phyloP scores from a whole-genome alignment of 2,329 filamentous ascomycete genomes.

The Daldinia eschscholtzii region DNA sequence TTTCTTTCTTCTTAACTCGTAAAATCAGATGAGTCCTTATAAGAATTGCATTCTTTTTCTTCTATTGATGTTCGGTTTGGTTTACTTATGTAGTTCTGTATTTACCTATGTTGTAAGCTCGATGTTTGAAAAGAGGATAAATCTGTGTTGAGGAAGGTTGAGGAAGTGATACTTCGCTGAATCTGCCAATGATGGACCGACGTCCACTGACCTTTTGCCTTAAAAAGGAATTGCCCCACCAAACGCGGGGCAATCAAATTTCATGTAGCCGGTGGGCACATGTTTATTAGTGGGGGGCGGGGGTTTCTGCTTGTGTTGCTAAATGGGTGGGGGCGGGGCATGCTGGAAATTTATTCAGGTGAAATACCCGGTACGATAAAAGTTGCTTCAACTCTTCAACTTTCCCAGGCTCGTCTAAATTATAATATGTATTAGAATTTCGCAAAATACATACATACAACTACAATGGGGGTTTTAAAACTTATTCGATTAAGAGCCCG shows the following conservation, averaged over 20 bases:
- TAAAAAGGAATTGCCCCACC: slow-evolving; percentile 11
- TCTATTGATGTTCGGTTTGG: neutral
- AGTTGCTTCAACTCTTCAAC: neutral
- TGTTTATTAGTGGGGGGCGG: slow-evolving; percentile 25
- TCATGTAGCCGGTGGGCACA: slow-evolving; percentile 23
- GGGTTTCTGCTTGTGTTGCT: slow-evolving; percentile 2
- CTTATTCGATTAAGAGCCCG: no score
- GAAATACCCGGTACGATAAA: neutral
- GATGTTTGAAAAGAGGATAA: neutral
- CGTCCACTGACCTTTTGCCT: slow-evolving; percentile 10
- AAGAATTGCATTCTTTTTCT: no score
- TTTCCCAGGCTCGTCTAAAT: no score
- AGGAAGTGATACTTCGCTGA: slow-evolving; percentile 10
- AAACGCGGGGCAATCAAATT: slow-evolving; percentile 39
- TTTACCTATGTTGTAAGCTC: neutral
- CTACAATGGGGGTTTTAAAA: no score
- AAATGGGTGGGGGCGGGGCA: slow-evolving; percentile 38
- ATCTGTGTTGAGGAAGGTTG: neutral
- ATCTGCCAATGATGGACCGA: slow-evolving; percentile 35
- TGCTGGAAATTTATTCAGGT: neutral
- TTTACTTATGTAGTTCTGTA: neutral
- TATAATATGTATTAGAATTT: no score
- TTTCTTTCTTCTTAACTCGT: no score
- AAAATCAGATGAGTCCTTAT: neutral
- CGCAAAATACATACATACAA: no score